Evolutionary conservation across 2,329 filamentous ascomycete genomes (phyloP), one percentile per base, ranked within the genome.

Genomic region (Cercospora citrullina): DNA sequence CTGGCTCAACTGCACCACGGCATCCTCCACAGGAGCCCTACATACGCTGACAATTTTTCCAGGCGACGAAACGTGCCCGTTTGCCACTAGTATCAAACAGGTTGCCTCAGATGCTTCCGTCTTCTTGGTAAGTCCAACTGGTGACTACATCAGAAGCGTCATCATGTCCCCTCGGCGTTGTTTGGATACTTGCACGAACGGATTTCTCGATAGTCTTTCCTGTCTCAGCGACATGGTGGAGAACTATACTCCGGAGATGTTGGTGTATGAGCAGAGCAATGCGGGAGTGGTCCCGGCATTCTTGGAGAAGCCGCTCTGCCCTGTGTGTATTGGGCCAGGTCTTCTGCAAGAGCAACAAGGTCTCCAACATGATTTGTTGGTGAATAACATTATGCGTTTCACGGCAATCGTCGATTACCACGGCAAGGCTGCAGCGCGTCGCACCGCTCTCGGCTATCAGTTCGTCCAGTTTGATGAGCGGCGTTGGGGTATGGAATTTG

Each of bases 391-490:
- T 14, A 39, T 68, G 0, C 64, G 71, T 8, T 23, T 73, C 30
- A 65, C 48, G 5, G 58, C 62, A 6, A 42, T 74, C 10, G 6
- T 71, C n/a, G 68, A 71, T 14, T 74, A 69, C 45, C 36, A 58
- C 30, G 39, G 62, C 62, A 64, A 5, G 16, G 31, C 48, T 30
- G 62, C 53, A 18, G 18, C 42, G 28, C 30, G 51, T 21, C 18
- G 28, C 10, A 59, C 5, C 16, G 5, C 9, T 36, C 21, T 53
- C 6, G 68, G 69, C 23, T 72, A 75, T 55, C n/a, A 48, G 4
- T 73, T 73, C 68, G 39, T 59, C 16, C 74, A 77, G 26, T 73
- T 74, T 53, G 74, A 77, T 48, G 74, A 76, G 72, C 71, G 74
- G 12, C 66, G 73, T 61, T 76, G 74, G 73, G 74, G 72, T 9